Evolutionary conservation across 2,329 filamentous ascomycete genomes (phyloP).

Genomic region (Sporothrix brunneoviolacea): DNA sequence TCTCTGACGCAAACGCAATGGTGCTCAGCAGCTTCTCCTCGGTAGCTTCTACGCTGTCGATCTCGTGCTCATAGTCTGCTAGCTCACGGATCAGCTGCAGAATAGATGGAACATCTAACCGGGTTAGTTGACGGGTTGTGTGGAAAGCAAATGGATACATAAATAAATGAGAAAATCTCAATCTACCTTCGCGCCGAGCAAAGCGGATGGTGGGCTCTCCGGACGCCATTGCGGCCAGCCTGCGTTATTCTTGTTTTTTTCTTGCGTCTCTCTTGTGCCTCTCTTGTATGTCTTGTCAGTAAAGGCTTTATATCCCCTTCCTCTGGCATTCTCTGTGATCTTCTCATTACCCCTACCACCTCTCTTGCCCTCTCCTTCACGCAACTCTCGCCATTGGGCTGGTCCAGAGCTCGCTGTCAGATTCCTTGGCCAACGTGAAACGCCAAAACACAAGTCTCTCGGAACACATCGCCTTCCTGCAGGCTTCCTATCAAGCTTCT

Average conservation of each 20-base stretch:
- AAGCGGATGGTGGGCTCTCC: conserved; percentile 41
- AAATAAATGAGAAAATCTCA: neutral
- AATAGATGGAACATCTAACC: conserved; percentile 83
- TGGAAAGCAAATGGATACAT: neutral
- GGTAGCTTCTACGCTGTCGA: conserved; percentile 70
- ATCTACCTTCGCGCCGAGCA: conserved; percentile 53
- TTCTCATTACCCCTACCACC: too few relatives aligned
- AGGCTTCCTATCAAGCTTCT: too few relatives aligned
- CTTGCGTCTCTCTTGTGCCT: too few relatives aligned
- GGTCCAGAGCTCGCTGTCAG: too few relatives aligned
- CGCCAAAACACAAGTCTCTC: too few relatives aligned
- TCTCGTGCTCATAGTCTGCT: conserved; percentile 78
- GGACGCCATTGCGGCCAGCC: conserved; percentile 25
- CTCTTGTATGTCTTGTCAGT: too few relatives aligned
- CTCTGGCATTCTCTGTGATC: too few relatives aligned
- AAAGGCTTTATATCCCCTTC: too few relatives aligned
- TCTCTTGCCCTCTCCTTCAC: too few relatives aligned
- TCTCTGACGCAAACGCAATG: conserved; percentile 65
- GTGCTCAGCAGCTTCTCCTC: conserved; percentile 64
- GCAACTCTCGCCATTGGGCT: too few relatives aligned
- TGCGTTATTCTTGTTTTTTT: neutral
- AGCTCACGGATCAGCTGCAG: conserved; percentile 76
- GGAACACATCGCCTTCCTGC: too few relatives aligned
- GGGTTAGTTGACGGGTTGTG: neutral
- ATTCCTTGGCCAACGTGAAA: too few relatives aligned